A percentile compares a stretch with the other conserved stretches of the same genome.
Conservation (phyloP, 106 monocot genomes). For the Dioscorea dumetorum region DNA sequence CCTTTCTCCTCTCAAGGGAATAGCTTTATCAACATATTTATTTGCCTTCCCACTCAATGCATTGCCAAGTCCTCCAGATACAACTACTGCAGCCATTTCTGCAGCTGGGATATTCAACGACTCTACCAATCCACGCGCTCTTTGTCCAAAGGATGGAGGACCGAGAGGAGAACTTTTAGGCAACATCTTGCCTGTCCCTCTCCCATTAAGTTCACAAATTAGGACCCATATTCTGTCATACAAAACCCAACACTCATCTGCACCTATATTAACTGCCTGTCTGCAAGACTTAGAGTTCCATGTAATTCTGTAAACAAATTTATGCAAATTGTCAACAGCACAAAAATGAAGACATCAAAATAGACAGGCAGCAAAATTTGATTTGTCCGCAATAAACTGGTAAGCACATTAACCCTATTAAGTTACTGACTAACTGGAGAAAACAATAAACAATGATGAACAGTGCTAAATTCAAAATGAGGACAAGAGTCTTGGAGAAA, state of each 20-base stretch:
- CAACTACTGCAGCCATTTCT: slow-evolving; percentile 96
- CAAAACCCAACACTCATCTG: slow-evolving; percentile 57
- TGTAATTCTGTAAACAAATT: slow-evolving; percentile 33
- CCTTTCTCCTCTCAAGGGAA: slow-evolving; percentile 88
- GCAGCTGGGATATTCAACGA: slow-evolving; percentile 98
- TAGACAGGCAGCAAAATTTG: no score
- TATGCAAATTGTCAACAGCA: no score
- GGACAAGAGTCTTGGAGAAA: no score
- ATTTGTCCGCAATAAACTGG: no score
- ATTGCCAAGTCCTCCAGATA: slow-evolving; percentile 76
- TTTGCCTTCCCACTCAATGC: slow-evolving; percentile 75
- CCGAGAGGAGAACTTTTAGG: slow-evolving; percentile 32
- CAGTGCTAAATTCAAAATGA: no score
- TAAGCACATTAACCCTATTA: no score
- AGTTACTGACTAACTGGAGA: no score
- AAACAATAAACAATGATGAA: no score
- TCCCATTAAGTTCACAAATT: slow-evolving; percentile 67
- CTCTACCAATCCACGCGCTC: slow-evolving; percentile 93
- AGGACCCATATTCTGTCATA: slow-evolving; percentile 84
- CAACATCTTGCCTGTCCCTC: slow-evolving; percentile 41
- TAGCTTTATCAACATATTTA: slow-evolving; percentile 88
- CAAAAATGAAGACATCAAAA: no score
- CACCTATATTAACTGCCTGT: slow-evolving; percentile 9
- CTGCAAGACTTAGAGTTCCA: slow-evolving; percentile 31
- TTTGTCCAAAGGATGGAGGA: slow-evolving; percentile 78